Percentiles rank a stretch among this genome's conserved stretches.
phyloP scores from a whole-genome alignment of 306 rosid genomes.

The Cicer judaicum region DNA sequence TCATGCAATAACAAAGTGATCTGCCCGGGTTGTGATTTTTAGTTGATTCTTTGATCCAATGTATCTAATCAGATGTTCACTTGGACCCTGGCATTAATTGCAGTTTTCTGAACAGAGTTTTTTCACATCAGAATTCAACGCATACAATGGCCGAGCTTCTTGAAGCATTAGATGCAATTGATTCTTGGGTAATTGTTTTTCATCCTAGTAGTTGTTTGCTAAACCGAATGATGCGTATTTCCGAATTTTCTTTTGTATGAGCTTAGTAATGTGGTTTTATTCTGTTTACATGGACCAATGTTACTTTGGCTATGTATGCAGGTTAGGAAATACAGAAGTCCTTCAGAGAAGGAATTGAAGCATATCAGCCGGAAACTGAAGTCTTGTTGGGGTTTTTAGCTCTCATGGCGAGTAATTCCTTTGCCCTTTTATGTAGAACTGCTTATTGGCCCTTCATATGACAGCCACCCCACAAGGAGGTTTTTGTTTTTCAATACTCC shows the following conservation, averaged over 20 bases:
- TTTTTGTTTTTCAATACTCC: too few species aligned
- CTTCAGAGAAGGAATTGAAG: slow-evolving; percentile 85
- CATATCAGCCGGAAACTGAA: slow-evolving; percentile 85
- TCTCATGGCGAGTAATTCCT: slow-evolving; percentile 77
- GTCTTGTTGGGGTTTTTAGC: slow-evolving; percentile 88
- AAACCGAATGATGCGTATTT: slow-evolving; percentile 28
- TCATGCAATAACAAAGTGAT: slow-evolving; percentile 7
- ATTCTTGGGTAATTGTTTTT: slow-evolving; percentile 69
- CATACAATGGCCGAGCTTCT: slow-evolving; percentile 70
- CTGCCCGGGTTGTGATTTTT: slow-evolving; percentile 12
- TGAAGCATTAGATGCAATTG: slow-evolving; percentile 64
- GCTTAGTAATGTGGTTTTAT: slow-evolving; percentile 32
- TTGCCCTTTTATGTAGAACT: slow-evolving; percentile 39
- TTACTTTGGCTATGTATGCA: slow-evolving; percentile 45
- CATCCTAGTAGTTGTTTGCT: slow-evolving; percentile 29
- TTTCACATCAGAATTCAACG: slow-evolving; percentile 60
- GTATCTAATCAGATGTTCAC: slow-evolving; percentile 37
- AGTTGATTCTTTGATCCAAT: slow-evolving; percentile 22
- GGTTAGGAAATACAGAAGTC: slow-evolving; percentile 69
- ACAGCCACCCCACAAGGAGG: neutral
- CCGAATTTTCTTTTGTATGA: slow-evolving; percentile 32
- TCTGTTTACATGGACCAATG: slow-evolving; percentile 46
- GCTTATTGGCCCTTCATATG: neutral
- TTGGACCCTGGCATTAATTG: slow-evolving; percentile 41
- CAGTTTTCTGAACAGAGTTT: slow-evolving; percentile 66